These are phyloP conservation scores for Entomortierella parvispora DNA, from an alignment of 192 early-diverging fungal genomes.

Conservation along the genomic window DNA sequence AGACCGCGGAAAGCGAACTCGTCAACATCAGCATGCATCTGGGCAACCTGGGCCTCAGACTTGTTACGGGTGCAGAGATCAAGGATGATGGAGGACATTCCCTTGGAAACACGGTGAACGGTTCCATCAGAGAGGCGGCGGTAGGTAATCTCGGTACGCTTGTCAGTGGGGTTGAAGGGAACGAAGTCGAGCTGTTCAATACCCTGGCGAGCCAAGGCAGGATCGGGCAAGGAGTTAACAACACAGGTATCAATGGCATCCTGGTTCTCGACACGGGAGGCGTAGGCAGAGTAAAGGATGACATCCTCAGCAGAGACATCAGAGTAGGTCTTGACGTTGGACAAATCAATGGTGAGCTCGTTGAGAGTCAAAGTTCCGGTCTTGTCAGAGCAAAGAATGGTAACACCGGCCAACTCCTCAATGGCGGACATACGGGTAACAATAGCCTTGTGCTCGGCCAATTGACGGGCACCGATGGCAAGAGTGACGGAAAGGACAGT, in stretches of 20 bases:
- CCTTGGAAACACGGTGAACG: slow-evolving; percentile 77
- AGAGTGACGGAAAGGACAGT: slow-evolving; percentile 81
- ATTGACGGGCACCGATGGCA: slow-evolving; percentile 82
- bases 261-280: slow-evolving; percentile 80
- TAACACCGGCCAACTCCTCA: slow-evolving; percentile 83
- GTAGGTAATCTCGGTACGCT: slow-evolving; percentile 82
- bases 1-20: slow-evolving; percentile 54
- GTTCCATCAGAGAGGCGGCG: slow-evolving; percentile 69
- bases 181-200: slow-evolving; percentile 75
- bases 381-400: slow-evolving; percentile 93
- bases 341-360: slow-evolving; percentile 77
- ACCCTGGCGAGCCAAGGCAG: slow-evolving; percentile 64
- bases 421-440: slow-evolving; percentile 85
- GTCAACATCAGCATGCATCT: slow-evolving; percentile 68
- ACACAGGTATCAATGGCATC: slow-evolving; percentile 86
- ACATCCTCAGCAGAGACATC: slow-evolving; percentile 68
- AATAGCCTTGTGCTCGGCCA: slow-evolving; percentile 86
- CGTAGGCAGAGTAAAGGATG: slow-evolving; percentile 76
- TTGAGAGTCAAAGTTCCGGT: slow-evolving; percentile 95
- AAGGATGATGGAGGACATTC: slow-evolving; percentile 78
- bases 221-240: slow-evolving; percentile 71
- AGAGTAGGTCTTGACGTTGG: slow-evolving; percentile 77
- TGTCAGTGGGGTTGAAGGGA: slow-evolving; percentile 82
- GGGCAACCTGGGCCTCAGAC: slow-evolving; percentile 65
- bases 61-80: slow-evolving; percentile 79